These are phyloP conservation scores for Venturia carpophila DNA, from an alignment of 2,329 filamentous ascomycete genomes.

Conservation along the genomic window DNA sequence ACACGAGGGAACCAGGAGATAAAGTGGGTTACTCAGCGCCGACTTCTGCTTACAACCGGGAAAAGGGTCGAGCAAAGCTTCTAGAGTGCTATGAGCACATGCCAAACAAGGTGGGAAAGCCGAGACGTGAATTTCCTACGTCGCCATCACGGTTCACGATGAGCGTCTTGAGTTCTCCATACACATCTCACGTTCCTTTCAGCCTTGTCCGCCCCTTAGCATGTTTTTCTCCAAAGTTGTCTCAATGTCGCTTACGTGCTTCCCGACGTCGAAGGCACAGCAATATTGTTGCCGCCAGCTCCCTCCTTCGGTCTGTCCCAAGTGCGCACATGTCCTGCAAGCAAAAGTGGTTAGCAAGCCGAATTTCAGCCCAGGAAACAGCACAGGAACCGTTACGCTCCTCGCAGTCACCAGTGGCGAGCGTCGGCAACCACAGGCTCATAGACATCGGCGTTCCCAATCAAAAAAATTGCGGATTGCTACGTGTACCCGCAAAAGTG, in stretches of 20 bases:
- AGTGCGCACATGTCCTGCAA: slow-evolving; percentile 62
- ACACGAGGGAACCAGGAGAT: not conserved
- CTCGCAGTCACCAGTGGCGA: not conserved
- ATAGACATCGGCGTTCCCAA: not conserved
- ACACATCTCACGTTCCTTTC: not conserved
- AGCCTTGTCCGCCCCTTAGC: not conserved
- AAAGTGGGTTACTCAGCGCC: not conserved
- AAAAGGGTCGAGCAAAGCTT: not conserved
- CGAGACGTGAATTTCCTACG: not conserved
- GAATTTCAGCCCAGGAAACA: not conserved
- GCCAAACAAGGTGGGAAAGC: not conserved
- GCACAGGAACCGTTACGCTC: not conserved
- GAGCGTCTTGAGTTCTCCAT: not conserved
- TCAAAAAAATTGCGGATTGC: not conserved
- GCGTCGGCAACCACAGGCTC: not conserved
- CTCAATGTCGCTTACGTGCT: slow-evolving; percentile 18
- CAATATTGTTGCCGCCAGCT: slow-evolving; percentile 27
- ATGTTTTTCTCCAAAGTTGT: not conserved
- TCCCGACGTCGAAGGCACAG: slow-evolving; percentile 24
- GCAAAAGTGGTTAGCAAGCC: not conserved
- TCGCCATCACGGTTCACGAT: not conserved
- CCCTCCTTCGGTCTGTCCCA: slow-evolving; percentile 58
- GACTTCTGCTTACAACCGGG: not conserved
- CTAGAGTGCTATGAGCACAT: not conserved
- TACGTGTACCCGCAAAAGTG: slow-evolving; percentile 1